Conservation (phyloP, 23 red algal genomes). For the Gracilaria gracilis region DNA sequence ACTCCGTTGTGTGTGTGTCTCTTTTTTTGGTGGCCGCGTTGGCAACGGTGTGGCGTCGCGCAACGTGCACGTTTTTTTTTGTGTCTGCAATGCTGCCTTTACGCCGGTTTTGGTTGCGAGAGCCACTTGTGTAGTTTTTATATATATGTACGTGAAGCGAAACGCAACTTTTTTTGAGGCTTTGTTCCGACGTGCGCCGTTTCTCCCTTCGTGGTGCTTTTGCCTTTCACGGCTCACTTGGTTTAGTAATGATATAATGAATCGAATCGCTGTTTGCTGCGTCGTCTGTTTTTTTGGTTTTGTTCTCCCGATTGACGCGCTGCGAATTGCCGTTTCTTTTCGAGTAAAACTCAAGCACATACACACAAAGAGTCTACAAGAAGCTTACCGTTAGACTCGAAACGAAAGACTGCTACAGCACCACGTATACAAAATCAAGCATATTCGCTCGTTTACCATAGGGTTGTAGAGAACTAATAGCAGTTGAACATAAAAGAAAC, state of each 20-base stretch:
- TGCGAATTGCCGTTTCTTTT: background rate
- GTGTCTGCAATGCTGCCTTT: background rate
- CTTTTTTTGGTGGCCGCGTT: background rate
- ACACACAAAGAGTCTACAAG: too few species aligned
- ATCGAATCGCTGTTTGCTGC: background rate
- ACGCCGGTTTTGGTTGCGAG: too few species aligned
- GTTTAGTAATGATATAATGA: background rate
- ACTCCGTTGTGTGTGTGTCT: background rate
- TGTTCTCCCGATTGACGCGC: too few species aligned
- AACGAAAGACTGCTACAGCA: too few species aligned
- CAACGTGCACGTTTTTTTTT: background rate
- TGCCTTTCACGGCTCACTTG: too few species aligned
- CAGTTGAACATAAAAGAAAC: background rate
- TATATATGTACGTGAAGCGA: background rate
- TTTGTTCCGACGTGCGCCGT: too few species aligned
- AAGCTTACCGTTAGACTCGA: too few species aligned
- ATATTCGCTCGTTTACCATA: background rate
- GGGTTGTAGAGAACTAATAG: background rate
- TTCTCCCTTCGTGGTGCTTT: too few species aligned
- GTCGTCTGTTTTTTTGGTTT: background rate
- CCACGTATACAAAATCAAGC: background rate
- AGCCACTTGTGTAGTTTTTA: background rate
- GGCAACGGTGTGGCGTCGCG: too few species aligned
- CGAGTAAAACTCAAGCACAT: too few species aligned
- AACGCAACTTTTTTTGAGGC: background rate